Conservation (phyloP, 345 rosid species). For the Eucalyptus virginea region DNA sequence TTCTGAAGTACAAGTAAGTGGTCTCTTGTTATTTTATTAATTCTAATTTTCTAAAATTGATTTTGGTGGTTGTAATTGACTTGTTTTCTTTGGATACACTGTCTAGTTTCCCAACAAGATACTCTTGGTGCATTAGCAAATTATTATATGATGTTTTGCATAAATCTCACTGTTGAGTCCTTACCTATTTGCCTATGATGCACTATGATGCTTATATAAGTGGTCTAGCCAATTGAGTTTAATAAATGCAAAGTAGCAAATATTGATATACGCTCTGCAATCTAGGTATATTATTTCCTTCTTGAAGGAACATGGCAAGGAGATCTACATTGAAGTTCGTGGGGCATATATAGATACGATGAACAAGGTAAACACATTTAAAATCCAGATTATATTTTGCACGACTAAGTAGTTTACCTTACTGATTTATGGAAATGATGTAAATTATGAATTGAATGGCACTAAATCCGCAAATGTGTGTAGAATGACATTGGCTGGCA, state of each 20-base stretch:
- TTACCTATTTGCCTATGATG: background rate
- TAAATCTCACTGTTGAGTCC: background rate
- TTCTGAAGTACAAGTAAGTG: conserved; percentile 88
- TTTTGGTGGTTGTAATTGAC: background rate
- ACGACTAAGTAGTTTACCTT: background rate
- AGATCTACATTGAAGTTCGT: conserved; percentile 79
- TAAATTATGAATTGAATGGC: background rate
- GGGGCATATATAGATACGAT: conserved; percentile 90
- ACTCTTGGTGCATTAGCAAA: background rate
- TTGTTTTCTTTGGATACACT: background rate
- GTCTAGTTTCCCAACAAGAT: background rate
- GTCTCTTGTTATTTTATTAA: background rate
- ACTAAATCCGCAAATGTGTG: background rate
- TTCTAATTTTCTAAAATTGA: background rate
- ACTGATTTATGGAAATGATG: background rate
- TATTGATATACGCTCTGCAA: background rate
- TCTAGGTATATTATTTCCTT: conserved; percentile 76
- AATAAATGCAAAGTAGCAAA: background rate
- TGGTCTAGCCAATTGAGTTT: background rate
- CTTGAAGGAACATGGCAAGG: conserved; percentile 91
- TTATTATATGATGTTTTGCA: background rate
- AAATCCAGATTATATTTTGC: background rate
- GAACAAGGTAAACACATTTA: conserved; percentile 64
- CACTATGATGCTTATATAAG: background rate
- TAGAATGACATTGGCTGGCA: background rate